phyloP scores from a whole-genome alignment of 805 yeast species.

The Zygoascus biomembranicola region DNA sequence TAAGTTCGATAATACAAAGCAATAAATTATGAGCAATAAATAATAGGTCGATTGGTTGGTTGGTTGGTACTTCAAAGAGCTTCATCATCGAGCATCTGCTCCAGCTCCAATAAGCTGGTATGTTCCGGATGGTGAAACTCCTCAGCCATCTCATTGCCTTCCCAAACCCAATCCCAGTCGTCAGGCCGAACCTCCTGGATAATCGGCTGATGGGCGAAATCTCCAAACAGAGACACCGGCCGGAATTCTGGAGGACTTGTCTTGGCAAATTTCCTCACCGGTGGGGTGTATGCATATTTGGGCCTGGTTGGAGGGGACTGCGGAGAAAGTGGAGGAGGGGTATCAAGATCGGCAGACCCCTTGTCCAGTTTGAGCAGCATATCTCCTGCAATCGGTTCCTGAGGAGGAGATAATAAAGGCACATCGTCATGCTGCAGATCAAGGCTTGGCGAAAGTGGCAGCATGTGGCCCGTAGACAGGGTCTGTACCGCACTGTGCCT shows the following conservation, averaged over 20 bases:
- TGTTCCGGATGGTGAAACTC: neutral
- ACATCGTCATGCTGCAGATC: neutral
- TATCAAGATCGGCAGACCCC: neutral
- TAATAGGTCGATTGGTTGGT: neutral
- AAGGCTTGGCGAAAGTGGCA: neutral
- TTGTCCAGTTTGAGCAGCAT: neutral
- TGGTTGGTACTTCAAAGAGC: neutral
- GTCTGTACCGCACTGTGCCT: neutral
- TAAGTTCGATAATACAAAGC: neutral
- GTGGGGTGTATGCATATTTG: neutral
- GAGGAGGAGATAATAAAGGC: neutral
- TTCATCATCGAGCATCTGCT: neutral
- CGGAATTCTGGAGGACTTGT: neutral
- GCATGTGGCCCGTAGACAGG: neutral
- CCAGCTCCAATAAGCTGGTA: neutral
- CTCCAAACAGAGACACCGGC: neutral
- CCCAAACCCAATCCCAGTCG: constrained; percentile 2
- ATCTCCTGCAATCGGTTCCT: neutral
- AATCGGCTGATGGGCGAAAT: neutral
- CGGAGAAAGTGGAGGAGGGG: neutral
- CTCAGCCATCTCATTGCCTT: neutral
- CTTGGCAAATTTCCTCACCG: neutral
- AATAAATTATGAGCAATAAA: neutral
- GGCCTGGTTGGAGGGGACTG: neutral
- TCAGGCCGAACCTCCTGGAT: neutral